Base-by-base conservation (phyloP, 2,329 filamentous ascomycete genomes). In the Colletotrichum liaoningense region DNA sequence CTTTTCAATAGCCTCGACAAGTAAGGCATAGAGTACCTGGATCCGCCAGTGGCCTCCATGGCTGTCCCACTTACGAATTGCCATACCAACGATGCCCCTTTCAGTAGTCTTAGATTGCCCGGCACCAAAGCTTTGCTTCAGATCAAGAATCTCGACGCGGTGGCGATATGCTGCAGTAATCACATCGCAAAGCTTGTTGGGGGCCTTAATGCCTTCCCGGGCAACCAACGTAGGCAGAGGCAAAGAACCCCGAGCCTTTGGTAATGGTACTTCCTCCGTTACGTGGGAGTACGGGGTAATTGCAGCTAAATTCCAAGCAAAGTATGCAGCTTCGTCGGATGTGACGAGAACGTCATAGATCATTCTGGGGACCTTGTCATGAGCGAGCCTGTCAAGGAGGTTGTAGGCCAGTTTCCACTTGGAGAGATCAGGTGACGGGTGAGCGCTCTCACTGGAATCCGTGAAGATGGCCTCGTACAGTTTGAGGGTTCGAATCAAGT, bases 381-480 rank as follows among this genome's bases (percentile, higher is more conserved):
- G 77, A 26, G 83, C 78, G 16, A 94, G 81, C 19, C 84, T 80
- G 16, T 89, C 82, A 1, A 97, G 85, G 35, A 89, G 90, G 49
- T 91, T 85, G 79, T 96, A 96, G 4, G 89, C 90, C 2, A 86
- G 79, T 2, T 82, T 79, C 91, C 94, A 96, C 38, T 88, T 88
- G 0, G 85, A 84, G 1, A 87, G 88, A 66, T 93, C 87, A 0
- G 93, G 92, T 4, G 78, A 77, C 5, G 86, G 86, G 22, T 88
- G 83, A n/a, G 88, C 82, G 19, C 83, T 77, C n/a, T 86, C 83
- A 1, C 86, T 85, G 2, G 93, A 91, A 77, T 95, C 91, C 1
- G 91, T 93, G 79, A 96, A 97, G 66, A 96, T 91, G 4, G 92
- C 91, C 54, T 88, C 85, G 79, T 95, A 95, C 2, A 96, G 87